Evolutionary conservation across 2,329 filamentous ascomycete species (phyloP), one percentile per base, ranked within the genome.

Genomic region (Phaeosphaeriaceae sp.): DNA sequence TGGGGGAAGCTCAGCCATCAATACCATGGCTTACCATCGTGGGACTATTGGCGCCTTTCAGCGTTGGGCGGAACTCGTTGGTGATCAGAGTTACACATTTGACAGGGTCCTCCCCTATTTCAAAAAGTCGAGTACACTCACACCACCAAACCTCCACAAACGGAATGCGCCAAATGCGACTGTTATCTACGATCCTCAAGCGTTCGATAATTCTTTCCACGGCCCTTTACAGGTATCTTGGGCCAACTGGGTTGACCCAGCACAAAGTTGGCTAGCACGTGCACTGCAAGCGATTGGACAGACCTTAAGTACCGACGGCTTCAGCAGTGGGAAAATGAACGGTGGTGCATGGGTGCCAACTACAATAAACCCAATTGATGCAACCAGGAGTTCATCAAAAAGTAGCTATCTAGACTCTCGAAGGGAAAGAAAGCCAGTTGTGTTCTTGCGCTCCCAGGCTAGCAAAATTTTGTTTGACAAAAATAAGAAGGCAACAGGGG

Each of bases 331-430:
- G 4, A 42, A 21, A 12, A 23, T 70, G 8, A 39, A 54, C 9
- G 66, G 66, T 20, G 55, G 50, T 6, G 55, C 55, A 16, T 66
- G 57, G 50, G 46, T 54, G 4, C 42, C 67, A 0, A 64, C 60
- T 0, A 76, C 72, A 0, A 68, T 76, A 42, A 61, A 68, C 13
- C 58, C 56, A 3, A 52, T 39, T 15, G 35, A 62, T 46, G 52
- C 57, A 4, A 67, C 59, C 5, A 50, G 64, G 6, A 59, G 56
- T 33, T 55, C 58, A 6, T 66, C 63, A 1, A 55, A 61, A 34
- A 60, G 42, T 36, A 60, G 51, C 44, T 61, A 61, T 28, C 33
- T 64, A 4, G 34, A 47, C 3, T 48, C 61, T 52, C 40, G 29
- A 15, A 13, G 45, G 9, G 21, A 42, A n/a, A 48, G 45, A 7